Evolutionary conservation across 176 grass and related monocot species (phyloP).

Genomic region (Aegilops longissima): DNA sequence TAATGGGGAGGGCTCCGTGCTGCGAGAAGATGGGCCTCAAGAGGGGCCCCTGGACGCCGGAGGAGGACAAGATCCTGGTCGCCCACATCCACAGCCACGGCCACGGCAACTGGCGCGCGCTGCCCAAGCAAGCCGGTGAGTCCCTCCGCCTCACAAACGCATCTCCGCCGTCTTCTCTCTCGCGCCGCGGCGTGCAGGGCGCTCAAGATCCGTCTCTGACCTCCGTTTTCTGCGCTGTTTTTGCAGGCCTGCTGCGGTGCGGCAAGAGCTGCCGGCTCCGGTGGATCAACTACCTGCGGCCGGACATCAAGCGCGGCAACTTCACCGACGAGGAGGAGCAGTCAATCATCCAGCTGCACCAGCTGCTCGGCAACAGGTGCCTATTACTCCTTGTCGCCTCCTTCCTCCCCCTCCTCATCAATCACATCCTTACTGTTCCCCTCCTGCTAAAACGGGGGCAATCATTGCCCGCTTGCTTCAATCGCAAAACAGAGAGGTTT

Average conservation of each 20-base stretch:
- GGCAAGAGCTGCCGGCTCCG: constrained; percentile 92
- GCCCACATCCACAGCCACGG: constrained; percentile 65
- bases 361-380: constrained; percentile 82
- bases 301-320: constrained; percentile 90
- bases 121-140: constrained; percentile 88
- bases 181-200: background rate
- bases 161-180: background rate
- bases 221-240: background rate
- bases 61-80: constrained; percentile 72
- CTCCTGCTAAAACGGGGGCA: background rate
- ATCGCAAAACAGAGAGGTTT: background rate
- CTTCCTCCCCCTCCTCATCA: background rate
- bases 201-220: background rate
- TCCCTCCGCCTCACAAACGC: background rate
- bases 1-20: constrained; percentile 87
- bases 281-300: constrained; percentile 91
- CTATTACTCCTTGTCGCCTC: background rate
- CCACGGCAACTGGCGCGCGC: constrained; percentile 88
- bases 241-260: constrained; percentile 66
- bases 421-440: background rate
- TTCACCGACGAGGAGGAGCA: constrained; percentile 83
- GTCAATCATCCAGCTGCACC: constrained; percentile 65
- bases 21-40: constrained; percentile 93
- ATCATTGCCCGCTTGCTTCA: constrained; percentile 31
- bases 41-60: constrained; percentile 76